These are phyloP conservation scores for Spongospora subterranea DNA, from an alignment of 208 protist species.

Conservation along the genomic window DNA sequence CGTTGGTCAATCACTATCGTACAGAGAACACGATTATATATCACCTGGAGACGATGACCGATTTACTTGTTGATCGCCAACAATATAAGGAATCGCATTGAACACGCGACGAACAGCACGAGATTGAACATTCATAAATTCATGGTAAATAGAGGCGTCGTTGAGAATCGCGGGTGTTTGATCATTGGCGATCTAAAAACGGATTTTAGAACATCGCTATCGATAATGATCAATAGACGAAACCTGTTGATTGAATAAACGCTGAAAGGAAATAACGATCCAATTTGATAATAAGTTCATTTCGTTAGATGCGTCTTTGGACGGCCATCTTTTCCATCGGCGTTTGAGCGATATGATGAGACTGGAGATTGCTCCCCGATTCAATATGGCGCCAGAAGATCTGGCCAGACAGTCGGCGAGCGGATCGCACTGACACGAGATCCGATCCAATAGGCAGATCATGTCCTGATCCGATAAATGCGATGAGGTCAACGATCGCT, in stretches of 20 bases:
- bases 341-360: neutral
- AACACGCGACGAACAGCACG: neutral
- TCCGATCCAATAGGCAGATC: neutral
- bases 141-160: neutral
- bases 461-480: neutral
- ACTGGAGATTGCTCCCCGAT: neutral
- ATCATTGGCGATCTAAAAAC: neutral
- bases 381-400: neutral
- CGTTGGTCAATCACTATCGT: neutral
- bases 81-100: neutral
- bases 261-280: neutral
- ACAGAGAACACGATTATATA: neutral
- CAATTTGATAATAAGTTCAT: neutral
- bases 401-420: neutral
- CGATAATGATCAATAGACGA: too few species aligned
- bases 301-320: neutral
- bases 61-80: neutral
- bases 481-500: neutral
- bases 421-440: neutral
- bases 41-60: neutral
- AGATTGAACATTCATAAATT: neutral
- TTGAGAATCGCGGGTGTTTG: neutral
- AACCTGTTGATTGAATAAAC: neutral
- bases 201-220: neutral
- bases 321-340: neutral